Percentiles rank a stretch among this genome's conserved stretches.
Conservation (phyloP, 2,329 filamentous ascomycete genomes). For the Mycosphaerella arachidis region DNA sequence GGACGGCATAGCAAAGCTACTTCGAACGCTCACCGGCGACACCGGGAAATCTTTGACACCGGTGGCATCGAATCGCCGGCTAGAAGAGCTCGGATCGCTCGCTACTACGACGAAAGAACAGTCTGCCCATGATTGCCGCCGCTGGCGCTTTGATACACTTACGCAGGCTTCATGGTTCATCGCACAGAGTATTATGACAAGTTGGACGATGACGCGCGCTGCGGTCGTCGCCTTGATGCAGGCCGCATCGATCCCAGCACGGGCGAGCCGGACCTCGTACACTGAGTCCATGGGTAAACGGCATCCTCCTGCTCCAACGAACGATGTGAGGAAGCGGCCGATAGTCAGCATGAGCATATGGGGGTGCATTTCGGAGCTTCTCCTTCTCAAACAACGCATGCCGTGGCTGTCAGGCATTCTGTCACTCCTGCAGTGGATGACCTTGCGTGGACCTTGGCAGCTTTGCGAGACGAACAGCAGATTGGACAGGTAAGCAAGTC, state of each 20-base stretch:
- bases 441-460: conserved; percentile 68
- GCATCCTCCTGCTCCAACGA: neutral
- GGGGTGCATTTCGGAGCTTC: conserved; percentile 65
- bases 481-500: conserved; percentile 78
- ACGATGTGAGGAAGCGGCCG: conserved; percentile 40
- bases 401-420: conserved; percentile 79
- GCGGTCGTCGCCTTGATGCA: conserved; percentile 60
- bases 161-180: conserved; percentile 16
- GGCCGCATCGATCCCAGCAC: conserved; percentile 62
- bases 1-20: conserved; percentile 73
- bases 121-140: neutral
- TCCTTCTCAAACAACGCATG: conserved; percentile 76
- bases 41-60: conserved; percentile 18
- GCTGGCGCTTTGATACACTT: conserved; percentile 18
- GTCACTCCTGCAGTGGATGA: conserved; percentile 70
- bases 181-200: conserved; percentile 15
- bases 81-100: conserved; percentile 56
- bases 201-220: conserved; percentile 58
- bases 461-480: conserved; percentile 70
- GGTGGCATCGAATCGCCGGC: conserved; percentile 37
- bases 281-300: conserved; percentile 3
- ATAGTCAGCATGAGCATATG: conserved; percentile 74
- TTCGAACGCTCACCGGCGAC: conserved; percentile 38
- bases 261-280: conserved; percentile 33
- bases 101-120: conserved; percentile 31